These are phyloP conservation scores for Alternaria metachromatica DNA, from an alignment of 2,329 filamentous ascomycete species.

Conservation along the genomic window DNA sequence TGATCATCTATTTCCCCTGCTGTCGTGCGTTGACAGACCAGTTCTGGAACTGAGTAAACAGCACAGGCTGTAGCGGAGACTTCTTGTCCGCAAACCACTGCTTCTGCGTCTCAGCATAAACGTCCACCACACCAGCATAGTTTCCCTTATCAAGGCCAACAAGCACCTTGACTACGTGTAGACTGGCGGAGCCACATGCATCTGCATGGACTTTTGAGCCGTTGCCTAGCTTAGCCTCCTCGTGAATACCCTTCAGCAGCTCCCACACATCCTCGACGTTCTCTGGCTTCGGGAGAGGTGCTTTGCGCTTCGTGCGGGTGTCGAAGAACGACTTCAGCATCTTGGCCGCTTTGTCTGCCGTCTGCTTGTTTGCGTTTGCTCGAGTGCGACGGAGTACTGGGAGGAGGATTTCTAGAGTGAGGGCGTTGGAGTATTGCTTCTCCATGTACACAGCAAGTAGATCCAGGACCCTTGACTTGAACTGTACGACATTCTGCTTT, in stretches of 20 bases:
- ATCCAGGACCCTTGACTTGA: constrained; percentile 93
- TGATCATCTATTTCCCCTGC: constrained; percentile 27
- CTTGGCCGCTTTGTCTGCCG: constrained; percentile 75
- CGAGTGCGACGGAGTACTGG: constrained; percentile 79
- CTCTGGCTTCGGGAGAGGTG: constrained; percentile 54
- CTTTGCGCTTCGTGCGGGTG: constrained; percentile 60
- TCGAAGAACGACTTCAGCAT: constrained; percentile 77
- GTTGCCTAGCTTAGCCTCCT: constrained; percentile 68
- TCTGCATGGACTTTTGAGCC: constrained; percentile 73
- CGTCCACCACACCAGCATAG: constrained; percentile 48
- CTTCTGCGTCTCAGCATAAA: constrained; percentile 54
- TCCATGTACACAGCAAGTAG: constrained; percentile 85
- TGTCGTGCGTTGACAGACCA: constrained; percentile 47
- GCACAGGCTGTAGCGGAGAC: constrained; percentile 49
- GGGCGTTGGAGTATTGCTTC: constrained; percentile 71
- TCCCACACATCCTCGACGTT: constrained; percentile 57
- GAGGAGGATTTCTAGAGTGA: constrained; percentile 73
- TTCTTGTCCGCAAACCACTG: constrained; percentile 53
- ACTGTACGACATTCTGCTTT: constrained; percentile 86
- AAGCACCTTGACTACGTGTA: constrained; percentile 70
- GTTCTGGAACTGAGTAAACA: constrained; percentile 57
- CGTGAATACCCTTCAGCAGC: constrained; percentile 71
- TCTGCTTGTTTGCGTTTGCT: constrained; percentile 76
- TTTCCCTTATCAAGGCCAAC: constrained; percentile 55
- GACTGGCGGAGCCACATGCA: constrained; percentile 75